Conservation (phyloP, 1,139 yeast genomes). For the Pichia sp. region DNA sequence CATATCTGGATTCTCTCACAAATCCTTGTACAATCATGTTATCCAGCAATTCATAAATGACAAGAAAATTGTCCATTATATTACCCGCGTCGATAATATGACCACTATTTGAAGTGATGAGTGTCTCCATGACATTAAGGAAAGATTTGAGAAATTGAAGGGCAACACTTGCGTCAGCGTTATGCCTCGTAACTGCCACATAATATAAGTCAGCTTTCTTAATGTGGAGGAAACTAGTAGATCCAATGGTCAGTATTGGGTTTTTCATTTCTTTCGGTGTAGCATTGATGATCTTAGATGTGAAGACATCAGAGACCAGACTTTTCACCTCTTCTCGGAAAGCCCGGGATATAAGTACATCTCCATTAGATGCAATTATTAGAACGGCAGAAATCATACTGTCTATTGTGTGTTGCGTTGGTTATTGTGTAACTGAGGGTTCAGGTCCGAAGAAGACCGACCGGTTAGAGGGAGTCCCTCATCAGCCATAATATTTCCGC, state of each 20-base stretch:
- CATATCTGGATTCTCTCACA: background rate
- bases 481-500: no score
- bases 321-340: conserved; percentile 63
- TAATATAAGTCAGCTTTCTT: conserved; percentile 66
- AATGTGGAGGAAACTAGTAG: conserved; percentile 83
- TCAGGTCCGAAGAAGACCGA: no score
- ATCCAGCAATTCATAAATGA: conserved; percentile 70
- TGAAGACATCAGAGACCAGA: conserved; percentile 81
- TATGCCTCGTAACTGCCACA: conserved; percentile 82
- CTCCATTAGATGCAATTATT: conserved; percentile 74
- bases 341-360: conserved; percentile 70
- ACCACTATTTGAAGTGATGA: background rate
- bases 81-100: conserved; percentile 1
- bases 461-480: no score
- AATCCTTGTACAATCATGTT: conserved; percentile 78
- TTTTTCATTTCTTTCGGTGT: conserved; percentile 64
- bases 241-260: conserved; percentile 85
- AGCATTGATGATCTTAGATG: conserved; percentile 57
- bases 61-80: conserved; percentile 41
- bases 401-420: no score
- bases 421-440: no score
- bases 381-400: conserved; percentile 77
- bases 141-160: conserved; percentile 66
- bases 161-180: conserved; percentile 52
- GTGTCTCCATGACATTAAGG: background rate